These are phyloP conservation scores for Anisodus acutangulus DNA, from an alignment of 257 asterid genomes.

Conservation along the genomic window DNA sequence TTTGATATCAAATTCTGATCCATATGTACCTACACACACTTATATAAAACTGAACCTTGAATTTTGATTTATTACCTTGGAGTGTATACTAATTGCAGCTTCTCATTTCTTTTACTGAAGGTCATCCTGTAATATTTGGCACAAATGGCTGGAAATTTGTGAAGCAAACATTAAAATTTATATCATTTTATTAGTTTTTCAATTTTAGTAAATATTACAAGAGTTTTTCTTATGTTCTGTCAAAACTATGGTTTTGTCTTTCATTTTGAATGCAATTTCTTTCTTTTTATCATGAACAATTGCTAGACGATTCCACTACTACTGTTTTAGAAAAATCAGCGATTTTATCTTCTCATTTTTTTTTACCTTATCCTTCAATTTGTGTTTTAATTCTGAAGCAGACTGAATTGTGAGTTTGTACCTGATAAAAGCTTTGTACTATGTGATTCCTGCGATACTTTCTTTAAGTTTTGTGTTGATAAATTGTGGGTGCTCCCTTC, in stretches of 20 bases:
- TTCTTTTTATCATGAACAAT: neutral
- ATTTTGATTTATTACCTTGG: constrained; percentile 9
- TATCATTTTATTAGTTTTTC: neutral
- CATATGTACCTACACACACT: neutral
- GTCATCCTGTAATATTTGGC: neutral
- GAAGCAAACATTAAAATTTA: constrained; percentile 6
- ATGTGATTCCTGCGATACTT: neutral
- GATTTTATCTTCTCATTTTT: neutral
- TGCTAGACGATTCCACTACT: neutral
- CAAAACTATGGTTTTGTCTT: neutral
- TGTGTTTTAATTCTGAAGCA: neutral
- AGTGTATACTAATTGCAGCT: neutral
- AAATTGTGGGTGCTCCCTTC: constrained; percentile 10
- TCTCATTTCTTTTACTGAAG: constrained; percentile 8
- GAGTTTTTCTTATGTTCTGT: neutral
- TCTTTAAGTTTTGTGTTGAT: neutral
- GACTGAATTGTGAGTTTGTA: neutral
- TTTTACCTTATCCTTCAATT: neutral
- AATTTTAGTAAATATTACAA: neutral
- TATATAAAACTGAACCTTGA: neutral
- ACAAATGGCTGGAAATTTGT: constrained; percentile 16
- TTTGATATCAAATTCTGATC: neutral
- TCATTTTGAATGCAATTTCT: constrained; percentile 3
- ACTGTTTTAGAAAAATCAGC: neutral
- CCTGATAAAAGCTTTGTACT: constrained; percentile 8